These are phyloP conservation scores for Fusarium concolor DNA, from an alignment of 2,329 filamentous ascomycete genomes.

Conservation along the genomic window DNA sequence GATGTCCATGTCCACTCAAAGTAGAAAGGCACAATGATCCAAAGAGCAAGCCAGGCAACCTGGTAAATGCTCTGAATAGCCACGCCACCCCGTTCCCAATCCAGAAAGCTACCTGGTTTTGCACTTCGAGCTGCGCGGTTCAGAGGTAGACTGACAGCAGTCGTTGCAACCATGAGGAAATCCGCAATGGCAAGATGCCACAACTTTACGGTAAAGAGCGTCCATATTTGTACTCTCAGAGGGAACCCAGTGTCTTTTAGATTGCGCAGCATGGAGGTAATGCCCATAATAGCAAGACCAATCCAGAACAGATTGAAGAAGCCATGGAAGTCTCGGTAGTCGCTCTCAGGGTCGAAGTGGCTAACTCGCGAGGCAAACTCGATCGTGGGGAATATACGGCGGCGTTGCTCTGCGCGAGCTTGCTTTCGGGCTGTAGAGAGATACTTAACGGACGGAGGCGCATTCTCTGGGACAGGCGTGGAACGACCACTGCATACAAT, in stretches of 20 bases:
- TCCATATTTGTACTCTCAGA: constrained; percentile 87
- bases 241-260: constrained; percentile 93
- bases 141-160: constrained; percentile 76
- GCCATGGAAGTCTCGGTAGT: constrained; percentile 93
- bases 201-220: constrained; percentile 86
- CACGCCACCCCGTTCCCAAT: constrained; percentile 84
- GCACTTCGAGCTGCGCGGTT: constrained; percentile 73
- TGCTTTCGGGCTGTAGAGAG: constrained; percentile 88
- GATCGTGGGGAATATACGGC: constrained; percentile 90
- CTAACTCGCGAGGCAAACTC: constrained; percentile 92
- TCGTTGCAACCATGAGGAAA: constrained; percentile 83
- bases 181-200: constrained; percentile 89
- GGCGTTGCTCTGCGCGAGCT: constrained; percentile 81
- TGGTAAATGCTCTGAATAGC: constrained; percentile 87
- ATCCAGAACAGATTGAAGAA: constrained; percentile 99
- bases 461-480: constrained; percentile 87
- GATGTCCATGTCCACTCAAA: constrained; percentile 96
- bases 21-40: constrained; percentile 86
- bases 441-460: constrained; percentile 89
- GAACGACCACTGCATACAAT: constrained; percentile 74
- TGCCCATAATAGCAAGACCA: constrained; percentile 93
- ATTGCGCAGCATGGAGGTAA: constrained; percentile 93
- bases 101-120: constrained; percentile 64
- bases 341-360: constrained; percentile 92
- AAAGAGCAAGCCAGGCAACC: constrained; percentile 79